phyloP scores from a whole-genome alignment of 108 stramenopile species.

The Cyclotella kingstonii region DNA sequence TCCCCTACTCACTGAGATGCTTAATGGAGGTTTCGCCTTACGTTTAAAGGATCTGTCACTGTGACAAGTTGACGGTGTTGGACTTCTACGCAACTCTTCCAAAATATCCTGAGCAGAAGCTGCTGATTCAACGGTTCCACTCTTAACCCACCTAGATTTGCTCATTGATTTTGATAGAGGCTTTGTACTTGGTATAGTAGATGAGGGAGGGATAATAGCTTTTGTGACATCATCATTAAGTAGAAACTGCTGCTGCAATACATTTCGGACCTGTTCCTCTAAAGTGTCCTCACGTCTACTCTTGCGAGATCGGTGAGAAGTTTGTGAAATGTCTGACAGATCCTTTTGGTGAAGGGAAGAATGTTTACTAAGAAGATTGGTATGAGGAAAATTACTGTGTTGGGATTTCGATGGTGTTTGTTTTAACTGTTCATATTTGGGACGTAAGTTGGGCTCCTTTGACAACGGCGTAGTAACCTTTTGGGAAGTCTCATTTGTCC shows the following conservation, averaged over 20 bases:
- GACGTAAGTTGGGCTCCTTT: too few species aligned
- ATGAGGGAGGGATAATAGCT: background rate
- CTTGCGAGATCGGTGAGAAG: background rate
- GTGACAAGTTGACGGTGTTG: conserved; percentile 1
- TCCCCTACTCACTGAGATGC: conserved; percentile 9
- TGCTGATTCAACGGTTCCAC: conserved; percentile 14
- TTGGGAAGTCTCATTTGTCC: too few species aligned
- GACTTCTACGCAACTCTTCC: conserved; percentile 13
- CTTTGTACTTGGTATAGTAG: background rate
- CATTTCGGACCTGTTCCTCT: conserved; percentile 28
- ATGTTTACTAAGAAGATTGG: background rate
- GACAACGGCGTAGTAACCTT: too few species aligned
- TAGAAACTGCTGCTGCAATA: conserved; percentile 17
- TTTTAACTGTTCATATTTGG: background rate
- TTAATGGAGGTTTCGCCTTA: conserved; percentile 1
- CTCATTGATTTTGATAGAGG: background rate
- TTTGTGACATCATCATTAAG: background rate
- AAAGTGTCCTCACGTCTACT: background rate
- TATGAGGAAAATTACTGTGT: too few species aligned
- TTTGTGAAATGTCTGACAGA: conserved; percentile 1
- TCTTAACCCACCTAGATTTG: conserved; percentile 3
- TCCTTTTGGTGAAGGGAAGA: background rate
- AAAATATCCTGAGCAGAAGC: conserved; percentile 34
- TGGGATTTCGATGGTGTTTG: background rate
- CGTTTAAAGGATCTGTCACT: background rate